Conservation (phyloP, 73 alveolate species). For the Stentor coeruleus region DNA sequence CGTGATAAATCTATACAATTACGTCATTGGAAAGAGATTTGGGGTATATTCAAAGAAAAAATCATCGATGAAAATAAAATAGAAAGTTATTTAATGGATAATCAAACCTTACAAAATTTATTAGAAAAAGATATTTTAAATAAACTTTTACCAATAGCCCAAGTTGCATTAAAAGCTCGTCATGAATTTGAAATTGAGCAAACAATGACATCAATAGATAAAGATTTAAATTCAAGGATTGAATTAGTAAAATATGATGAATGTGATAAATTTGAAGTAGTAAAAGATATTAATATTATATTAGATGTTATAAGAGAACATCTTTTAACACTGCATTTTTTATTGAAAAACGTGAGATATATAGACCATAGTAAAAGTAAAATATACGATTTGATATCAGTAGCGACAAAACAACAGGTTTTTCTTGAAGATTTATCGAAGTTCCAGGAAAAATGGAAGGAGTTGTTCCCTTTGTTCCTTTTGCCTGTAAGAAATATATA, state of each 20-base stretch:
- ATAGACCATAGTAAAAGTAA: not conserved
- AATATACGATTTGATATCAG: not conserved
- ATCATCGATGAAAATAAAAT: not conserved
- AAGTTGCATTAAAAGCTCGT: not conserved
- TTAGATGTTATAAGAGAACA: not conserved
- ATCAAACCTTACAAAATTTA: not conserved
- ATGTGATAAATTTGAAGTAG: not conserved
- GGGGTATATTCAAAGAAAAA: not conserved
- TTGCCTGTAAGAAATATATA: not conserved
- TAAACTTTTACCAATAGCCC: not conserved
- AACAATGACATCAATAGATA: not conserved
- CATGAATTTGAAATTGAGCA: conserved; percentile 18
- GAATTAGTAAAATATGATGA: not conserved
- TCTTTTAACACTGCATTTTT: not conserved
- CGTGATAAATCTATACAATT: not conserved
- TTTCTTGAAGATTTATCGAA: conserved; percentile 15
- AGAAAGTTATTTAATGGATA: not conserved
- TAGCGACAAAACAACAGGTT: not conserved
- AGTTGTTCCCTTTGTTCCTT: not conserved
- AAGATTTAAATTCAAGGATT: not conserved
- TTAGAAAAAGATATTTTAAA: not conserved
- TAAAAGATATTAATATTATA: not conserved
- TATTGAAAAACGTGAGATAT: not conserved
- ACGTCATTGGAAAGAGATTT: conserved; percentile 13
- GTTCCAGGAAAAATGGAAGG: not conserved